Percentiles rank a stretch among this genome's conserved stretches.
Conservation (phyloP, 2,329 filamentous ascomycete species). For the Grosmannia penicillata region DNA sequence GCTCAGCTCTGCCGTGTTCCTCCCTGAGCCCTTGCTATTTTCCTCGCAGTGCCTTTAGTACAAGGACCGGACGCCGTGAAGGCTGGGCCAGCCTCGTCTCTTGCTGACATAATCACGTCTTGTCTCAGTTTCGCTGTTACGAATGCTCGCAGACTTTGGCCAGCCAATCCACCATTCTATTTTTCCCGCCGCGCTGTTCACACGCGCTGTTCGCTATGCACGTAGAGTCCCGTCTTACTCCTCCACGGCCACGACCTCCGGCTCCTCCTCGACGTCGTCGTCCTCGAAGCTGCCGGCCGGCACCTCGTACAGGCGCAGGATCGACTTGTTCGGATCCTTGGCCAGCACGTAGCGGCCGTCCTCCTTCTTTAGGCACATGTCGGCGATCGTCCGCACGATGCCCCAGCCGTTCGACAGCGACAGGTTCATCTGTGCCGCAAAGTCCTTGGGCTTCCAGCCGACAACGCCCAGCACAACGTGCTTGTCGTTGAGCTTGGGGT, state of each 20-base stretch:
- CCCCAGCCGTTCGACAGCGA: conserved; percentile 97
- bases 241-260: conserved; percentile 29
- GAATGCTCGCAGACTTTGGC: too few species aligned
- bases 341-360: conserved; percentile 72
- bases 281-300: conserved; percentile 83
- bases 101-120: too few species aligned
- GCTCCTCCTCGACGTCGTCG: conserved; percentile 56
- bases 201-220: too few species aligned
- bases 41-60: too few species aligned
- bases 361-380: conserved; percentile 70
- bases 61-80: too few species aligned
- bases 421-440: conserved; percentile 95
- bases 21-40: too few species aligned
- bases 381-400: conserved; percentile 93
- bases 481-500: conserved; percentile 82
- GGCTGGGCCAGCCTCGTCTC: too few species aligned
- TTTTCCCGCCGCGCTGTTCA: too few species aligned
- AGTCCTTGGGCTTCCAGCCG: conserved; percentile 95
- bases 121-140: too few species aligned
- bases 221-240: not conserved
- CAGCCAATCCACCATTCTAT: too few species aligned
- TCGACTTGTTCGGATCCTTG: conserved; percentile 93
- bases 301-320: conserved; percentile 85
- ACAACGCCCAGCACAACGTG: conserved; percentile 92
- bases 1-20: too few species aligned